A percentile compares a stretch with the other conserved stretches of the same genome.
phyloP scores from a whole-genome alignment of 2,329 filamentous ascomycete species.

The Colletotrichum sp. region DNA sequence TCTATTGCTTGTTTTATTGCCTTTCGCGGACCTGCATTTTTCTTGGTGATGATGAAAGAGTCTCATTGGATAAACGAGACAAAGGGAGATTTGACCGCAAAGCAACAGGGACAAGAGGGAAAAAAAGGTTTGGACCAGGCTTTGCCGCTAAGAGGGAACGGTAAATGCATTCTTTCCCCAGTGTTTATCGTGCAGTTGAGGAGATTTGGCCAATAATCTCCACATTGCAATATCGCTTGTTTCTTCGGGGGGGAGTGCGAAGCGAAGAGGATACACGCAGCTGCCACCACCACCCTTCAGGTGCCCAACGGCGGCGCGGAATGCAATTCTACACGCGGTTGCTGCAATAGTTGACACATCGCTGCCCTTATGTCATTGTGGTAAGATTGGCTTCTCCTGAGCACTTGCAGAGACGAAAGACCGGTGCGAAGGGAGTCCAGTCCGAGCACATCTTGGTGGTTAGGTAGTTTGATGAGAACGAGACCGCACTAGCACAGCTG shows the following conservation, averaged over 20 bases:
- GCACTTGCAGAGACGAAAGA: neutral
- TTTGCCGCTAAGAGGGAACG: neutral
- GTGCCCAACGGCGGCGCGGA: neutral
- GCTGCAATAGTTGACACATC: conserved; percentile 6
- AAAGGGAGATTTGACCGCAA: neutral
- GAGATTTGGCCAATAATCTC: conserved; percentile 16
- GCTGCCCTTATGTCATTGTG: conserved; percentile 3
- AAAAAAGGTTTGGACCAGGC: conserved; percentile 2
- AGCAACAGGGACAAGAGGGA: neutral
- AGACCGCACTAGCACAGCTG: neutral
- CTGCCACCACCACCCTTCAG: neutral
- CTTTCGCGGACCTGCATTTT: neutral
- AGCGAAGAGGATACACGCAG: neutral
- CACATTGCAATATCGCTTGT: conserved; percentile 23
- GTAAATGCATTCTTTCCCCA: conserved; percentile 3
- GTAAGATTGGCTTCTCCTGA: conserved; percentile 17
- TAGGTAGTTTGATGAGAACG: conserved; percentile 14
- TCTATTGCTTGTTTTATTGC: neutral
- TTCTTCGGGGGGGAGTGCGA: neutral
- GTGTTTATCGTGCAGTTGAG: conserved; percentile 3
- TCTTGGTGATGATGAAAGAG: neutral
- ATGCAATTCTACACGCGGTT: neutral
- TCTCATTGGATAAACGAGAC: neutral
- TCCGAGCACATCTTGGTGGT: neutral
- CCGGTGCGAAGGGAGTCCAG: neutral